phyloP scores from a whole-genome alignment of 805 yeast species.

The Ogataea henricii region DNA sequence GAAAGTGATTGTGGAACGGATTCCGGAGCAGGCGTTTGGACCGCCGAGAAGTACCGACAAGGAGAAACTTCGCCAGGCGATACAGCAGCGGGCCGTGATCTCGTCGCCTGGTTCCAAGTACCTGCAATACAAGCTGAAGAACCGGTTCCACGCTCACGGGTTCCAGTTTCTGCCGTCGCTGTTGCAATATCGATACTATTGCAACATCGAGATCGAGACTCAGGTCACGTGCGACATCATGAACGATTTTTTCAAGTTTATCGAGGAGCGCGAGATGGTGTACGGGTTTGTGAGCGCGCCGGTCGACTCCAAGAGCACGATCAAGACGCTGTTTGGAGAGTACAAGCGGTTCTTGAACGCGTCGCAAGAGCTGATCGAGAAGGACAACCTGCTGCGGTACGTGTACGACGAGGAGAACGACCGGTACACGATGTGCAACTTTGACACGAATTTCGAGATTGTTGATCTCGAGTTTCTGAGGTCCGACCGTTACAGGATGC shows the following conservation, averaged over 20 bases:
- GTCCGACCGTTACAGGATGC: slow-evolving; percentile 45
- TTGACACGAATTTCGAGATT: slow-evolving; percentile 62
- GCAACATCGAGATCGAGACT: slow-evolving; percentile 60
- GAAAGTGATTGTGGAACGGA: slow-evolving; percentile 63
- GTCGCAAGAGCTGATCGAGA: slow-evolving; percentile 43
- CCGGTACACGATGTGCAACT: slow-evolving; percentile 45
- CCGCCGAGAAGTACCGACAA: slow-evolving; percentile 69
- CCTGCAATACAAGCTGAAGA: slow-evolving; percentile 51
- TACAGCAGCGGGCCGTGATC: slow-evolving; percentile 34
- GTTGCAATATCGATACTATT: slow-evolving; percentile 51
- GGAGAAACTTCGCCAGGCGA: slow-evolving; percentile 49
- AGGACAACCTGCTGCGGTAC: slow-evolving; percentile 25
- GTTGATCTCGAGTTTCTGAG: slow-evolving; percentile 53
- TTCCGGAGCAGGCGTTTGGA: slow-evolving; percentile 54
- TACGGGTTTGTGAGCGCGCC: slow-evolving; percentile 46
- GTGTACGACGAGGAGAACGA: slow-evolving; percentile 9
- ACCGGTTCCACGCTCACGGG: slow-evolving; percentile 53
- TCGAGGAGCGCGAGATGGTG: slow-evolving; percentile 40
- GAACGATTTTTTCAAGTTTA: slow-evolving; percentile 50
- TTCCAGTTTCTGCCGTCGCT: slow-evolving; percentile 48
- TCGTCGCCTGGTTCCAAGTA: slow-evolving; percentile 34
- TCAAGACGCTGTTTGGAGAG: slow-evolving; percentile 40
- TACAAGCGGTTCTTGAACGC: slow-evolving; percentile 44
- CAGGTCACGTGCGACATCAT: slow-evolving; percentile 55
- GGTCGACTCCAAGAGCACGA: slow-evolving; percentile 24